Percentiles rank a stretch among this genome's conserved stretches.
phyloP scores from a whole-genome alignment of 2,329 filamentous ascomycete genomes.

The Emmonsia crescens region DNA sequence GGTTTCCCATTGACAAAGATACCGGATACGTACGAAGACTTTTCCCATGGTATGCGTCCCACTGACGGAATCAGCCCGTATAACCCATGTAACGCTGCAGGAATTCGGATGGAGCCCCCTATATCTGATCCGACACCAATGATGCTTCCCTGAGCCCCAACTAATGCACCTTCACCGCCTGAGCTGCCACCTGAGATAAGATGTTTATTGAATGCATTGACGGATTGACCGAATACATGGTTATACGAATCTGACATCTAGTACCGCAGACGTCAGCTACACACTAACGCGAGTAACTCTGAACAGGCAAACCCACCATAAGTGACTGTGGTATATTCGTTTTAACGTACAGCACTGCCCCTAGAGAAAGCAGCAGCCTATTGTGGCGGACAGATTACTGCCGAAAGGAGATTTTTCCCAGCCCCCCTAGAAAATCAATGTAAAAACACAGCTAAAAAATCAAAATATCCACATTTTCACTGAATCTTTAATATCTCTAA shows the following conservation, averaged over 20 bases:
- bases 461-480: too few relatives aligned
- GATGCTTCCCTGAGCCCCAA: conserved; percentile 47
- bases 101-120: conserved; percentile 34
- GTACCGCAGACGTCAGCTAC: neutral
- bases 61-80: conserved; percentile 30
- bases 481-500: too few relatives aligned
- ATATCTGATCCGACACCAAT: conserved; percentile 56
- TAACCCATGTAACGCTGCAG: conserved; percentile 16
- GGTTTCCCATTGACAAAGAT: neutral
- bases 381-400: too few relatives aligned
- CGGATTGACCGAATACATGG: conserved; percentile 41
- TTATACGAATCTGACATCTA: conserved; percentile 5
- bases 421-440: too few relatives aligned
- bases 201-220: conserved; percentile 53
- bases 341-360: conserved; percentile 48
- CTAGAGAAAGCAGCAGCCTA: conserved; percentile 15
- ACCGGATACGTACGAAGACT: conserved; percentile 28
- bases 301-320: conserved; percentile 56
- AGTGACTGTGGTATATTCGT: conserved; percentile 52
- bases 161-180: conserved; percentile 55
- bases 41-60: conserved; percentile 26
- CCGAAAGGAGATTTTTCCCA: too few relatives aligned
- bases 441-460: too few relatives aligned
- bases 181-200: conserved; percentile 55
- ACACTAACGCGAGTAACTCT: conserved; percentile 44